Conservation (phyloP, 129 eudicot genomes). For the Apium graveolens region DNA sequence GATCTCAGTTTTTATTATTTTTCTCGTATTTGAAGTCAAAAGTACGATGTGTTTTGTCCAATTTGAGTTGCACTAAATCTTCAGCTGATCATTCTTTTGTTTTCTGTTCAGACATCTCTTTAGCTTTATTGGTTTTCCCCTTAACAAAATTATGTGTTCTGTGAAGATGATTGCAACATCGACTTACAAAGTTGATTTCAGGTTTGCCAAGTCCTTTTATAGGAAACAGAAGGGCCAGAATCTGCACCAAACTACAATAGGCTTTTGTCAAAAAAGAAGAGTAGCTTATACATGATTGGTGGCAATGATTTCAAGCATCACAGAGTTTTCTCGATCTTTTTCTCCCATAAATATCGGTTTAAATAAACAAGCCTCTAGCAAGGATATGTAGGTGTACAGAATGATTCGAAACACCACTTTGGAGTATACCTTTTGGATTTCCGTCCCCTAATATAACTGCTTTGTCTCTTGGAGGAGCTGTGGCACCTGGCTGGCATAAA, state of each 20-base stretch:
- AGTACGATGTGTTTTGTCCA: background rate
- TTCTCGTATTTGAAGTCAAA: background rate
- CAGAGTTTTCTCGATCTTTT: conserved; percentile 18
- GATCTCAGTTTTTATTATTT: background rate
- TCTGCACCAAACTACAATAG: background rate
- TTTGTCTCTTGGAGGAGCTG: conserved; percentile 18
- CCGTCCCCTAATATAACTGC: conserved; percentile 16
- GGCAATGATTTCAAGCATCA: no score
- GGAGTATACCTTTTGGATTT: conserved; percentile 11
- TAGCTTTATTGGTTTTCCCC: no score
- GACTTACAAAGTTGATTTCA: background rate
- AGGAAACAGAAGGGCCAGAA: background rate
- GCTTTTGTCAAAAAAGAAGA: no score
- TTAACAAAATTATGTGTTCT: no score
- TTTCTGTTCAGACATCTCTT: background rate
- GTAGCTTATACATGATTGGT: no score
- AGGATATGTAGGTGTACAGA: no score
- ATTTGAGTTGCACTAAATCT: background rate
- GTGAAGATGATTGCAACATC: background rate
- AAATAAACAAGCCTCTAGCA: background rate
- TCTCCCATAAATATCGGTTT: conserved; percentile 21
- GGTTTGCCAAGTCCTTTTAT: background rate
- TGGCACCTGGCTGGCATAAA: conserved; percentile 8
- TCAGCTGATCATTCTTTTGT: background rate
- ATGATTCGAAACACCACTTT: background rate